Evolutionary conservation across 345 rosid genomes (phyloP).

Genomic region (Lumnitzera racemosa): DNA sequence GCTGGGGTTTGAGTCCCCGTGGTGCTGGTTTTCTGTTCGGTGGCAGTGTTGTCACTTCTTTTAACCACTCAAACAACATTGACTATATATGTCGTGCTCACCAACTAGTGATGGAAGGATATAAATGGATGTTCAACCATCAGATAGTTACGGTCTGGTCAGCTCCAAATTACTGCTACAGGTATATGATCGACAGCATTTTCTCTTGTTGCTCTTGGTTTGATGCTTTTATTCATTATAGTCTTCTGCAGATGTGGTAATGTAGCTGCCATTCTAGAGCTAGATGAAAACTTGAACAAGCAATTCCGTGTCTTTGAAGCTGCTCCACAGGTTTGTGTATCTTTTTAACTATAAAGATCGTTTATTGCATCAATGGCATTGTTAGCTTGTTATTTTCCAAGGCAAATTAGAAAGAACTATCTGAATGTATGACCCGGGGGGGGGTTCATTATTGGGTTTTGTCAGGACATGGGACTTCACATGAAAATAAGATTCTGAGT

Average conservation of each 20-base stretch:
- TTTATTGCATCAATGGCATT: background rate
- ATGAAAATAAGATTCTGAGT: no score
- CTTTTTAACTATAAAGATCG: background rate
- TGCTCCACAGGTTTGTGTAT: constrained; percentile 67
- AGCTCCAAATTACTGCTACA: constrained; percentile 97
- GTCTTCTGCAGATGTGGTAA: constrained; percentile 75
- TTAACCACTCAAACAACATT: constrained; percentile 77
- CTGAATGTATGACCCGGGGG: no score
- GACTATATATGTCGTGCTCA: constrained; percentile 93
- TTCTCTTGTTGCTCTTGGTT: constrained; percentile 4
- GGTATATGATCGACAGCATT: constrained; percentile 32
- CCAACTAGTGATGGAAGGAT: constrained; percentile 99
- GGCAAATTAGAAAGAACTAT: no score
- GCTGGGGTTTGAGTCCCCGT: constrained; percentile 98
- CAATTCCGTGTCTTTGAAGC: constrained; percentile 92
- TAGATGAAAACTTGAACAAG: constrained; percentile 76
- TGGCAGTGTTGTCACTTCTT: constrained; percentile 78
- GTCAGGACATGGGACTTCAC: no score
- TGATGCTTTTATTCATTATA: constrained; percentile 4
- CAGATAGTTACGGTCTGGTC: constrained; percentile 99
- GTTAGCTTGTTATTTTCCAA: no score
- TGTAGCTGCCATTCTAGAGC: constrained; percentile 88
- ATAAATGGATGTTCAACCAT: constrained; percentile 89
- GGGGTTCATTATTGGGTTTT: no score
- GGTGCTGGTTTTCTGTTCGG: constrained; percentile 97